Conservation (phyloP, 2,329 filamentous ascomycete species). For the Aspergillus sojae region DNA sequence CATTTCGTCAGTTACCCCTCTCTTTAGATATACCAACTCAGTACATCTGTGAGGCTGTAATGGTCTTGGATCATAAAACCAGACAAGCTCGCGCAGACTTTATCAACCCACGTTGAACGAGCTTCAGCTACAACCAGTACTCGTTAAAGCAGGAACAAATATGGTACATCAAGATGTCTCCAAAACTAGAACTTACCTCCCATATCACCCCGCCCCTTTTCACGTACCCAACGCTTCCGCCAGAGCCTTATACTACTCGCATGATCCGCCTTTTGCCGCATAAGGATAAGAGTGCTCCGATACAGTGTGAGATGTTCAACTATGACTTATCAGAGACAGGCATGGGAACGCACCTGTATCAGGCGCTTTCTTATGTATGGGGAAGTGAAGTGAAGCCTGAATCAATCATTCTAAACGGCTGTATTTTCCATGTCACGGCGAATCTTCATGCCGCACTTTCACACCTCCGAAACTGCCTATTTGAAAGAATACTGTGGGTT, state of each 20-base stretch:
- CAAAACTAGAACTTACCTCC: rapidly evolving
- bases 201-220: not conserved
- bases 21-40: too few species aligned
- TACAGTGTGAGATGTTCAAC: not conserved
- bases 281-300: not conserved
- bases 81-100: too few species aligned
- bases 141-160: too few species aligned
- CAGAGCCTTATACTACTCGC: not conserved
- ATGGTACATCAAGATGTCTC: too few species aligned
- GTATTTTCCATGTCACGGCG: not conserved
- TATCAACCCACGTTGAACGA: too few species aligned
- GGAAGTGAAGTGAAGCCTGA: not conserved
- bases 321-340: not conserved
- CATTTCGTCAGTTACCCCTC: too few species aligned
- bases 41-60: too few species aligned
- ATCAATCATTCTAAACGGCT: not conserved
- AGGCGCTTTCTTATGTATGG: conserved; percentile 7
- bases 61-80: too few species aligned
- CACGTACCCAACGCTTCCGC: not conserved
- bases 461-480: not conserved
- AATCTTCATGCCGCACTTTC: not conserved
- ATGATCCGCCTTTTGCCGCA: not conserved
- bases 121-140: too few species aligned
- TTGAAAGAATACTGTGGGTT: not conserved
- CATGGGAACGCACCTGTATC: rapidly evolving